Base-by-base conservation (phyloP, 2,329 filamentous ascomycete species). In the Colletotrichum sp. region DNA sequence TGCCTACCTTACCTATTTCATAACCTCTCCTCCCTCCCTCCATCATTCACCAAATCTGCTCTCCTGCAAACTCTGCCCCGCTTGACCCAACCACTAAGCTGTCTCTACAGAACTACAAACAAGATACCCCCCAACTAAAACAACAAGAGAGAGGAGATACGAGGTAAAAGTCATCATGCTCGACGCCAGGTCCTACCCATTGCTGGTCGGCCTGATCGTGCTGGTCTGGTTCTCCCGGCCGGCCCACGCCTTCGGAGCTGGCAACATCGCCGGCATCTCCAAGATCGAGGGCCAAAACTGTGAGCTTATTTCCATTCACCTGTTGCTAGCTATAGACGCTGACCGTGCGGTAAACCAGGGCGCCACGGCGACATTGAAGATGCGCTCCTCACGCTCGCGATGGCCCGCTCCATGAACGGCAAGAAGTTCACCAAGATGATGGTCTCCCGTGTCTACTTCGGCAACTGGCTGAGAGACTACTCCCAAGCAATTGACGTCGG, bases 281-380 rank as follows among this genome's bases (percentile, higher is more conserved):
- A 93, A 93, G 83, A 90, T 98, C 69, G 95, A 97, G 84, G 95
- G 95, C 78, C 90, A 95, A 83, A 98, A 98, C 84, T 98, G 92
- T 93, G 81, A 77, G 91, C 85, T 13, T 26, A 6, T 39, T 21
- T 16, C 36, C 36, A 28, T 34, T 12, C 4, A 16, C 36, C 18
- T 24, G 7, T 21, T 34, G 16, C 24, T n/a, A 39, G 43, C 18
- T 10, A 63, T 14, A 34, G 18, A n/a, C 71, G 55, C 79, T 81
- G 68, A 82, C 77, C n/a, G 60, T 26, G n/a, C 21, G 32, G 71
- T 39, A 24, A 36, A 69, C n/a, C 79, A 93, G 91, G 94, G 94
- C 93, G 94, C 79, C 94, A 96, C 90, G 95, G 95, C 81, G 96
- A 98, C 85, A 98, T 98, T 81, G 96, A 98, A 88, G 96, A 98